phyloP scores from a whole-genome alignment of 805 yeast species.

The Ogataea angusta region DNA sequence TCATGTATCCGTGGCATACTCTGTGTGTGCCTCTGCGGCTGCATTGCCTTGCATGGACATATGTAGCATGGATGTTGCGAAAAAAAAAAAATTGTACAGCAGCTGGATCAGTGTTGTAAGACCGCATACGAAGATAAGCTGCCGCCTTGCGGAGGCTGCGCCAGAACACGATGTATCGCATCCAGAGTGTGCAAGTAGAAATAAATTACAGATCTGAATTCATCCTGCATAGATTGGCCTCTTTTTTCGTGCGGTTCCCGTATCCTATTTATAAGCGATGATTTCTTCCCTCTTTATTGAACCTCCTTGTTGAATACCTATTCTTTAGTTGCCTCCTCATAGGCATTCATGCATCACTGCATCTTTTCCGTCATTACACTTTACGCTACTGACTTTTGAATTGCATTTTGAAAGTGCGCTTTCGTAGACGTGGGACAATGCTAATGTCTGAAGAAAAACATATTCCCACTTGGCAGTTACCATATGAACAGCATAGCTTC shows the following conservation, averaged over 20 bases:
- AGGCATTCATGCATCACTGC: neutral
- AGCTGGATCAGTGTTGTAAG: neutral
- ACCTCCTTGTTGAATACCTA: neutral
- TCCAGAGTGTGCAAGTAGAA: neutral
- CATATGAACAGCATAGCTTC: conserved; percentile 10
- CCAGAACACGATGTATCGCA: conserved; percentile 1
- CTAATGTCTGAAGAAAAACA: conserved; percentile 17
- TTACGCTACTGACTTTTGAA: neutral
- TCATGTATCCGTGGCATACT: neutral
- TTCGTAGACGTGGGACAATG: conserved; percentile 18
- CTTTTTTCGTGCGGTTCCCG: conserved; percentile 1
- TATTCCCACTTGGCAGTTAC: conserved; percentile 15
- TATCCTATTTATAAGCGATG: conserved; percentile 1
- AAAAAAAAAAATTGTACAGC: neutral
- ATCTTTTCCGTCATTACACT: conserved; percentile 1
- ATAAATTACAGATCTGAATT: conserved; percentile 3
- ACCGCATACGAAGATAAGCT: conserved; percentile 1
- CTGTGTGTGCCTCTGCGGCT: conserved; percentile 1
- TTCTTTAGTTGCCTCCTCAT: neutral
- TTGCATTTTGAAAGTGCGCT: neutral
- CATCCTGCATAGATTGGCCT: neutral
- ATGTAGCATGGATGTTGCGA: neutral
- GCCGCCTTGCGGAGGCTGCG: conserved; percentile 1
- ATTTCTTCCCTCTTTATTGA: neutral
- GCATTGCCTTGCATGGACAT: neutral